Conservation (phyloP, 371 early-diverging fungal species). For the Mortierella sp. region DNA sequence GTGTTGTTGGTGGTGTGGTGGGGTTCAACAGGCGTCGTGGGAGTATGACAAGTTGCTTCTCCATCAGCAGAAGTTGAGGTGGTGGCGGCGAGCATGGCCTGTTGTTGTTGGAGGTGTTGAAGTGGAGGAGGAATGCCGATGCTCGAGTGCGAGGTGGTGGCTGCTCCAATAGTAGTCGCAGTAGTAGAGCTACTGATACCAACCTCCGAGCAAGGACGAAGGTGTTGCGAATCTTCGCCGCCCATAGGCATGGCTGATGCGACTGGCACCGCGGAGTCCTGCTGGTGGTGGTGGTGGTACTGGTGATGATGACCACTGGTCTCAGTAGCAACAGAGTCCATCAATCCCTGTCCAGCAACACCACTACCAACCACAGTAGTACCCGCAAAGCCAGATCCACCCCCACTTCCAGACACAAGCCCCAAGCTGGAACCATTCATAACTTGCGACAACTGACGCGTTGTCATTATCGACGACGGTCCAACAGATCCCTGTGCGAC, state of each 20-base stretch:
- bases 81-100: background rate
- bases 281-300: background rate
- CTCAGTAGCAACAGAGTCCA: slow-evolving; percentile 20
- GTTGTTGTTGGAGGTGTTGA: slow-evolving; percentile 10
- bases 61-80: background rate
- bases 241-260: background rate
- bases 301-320: background rate
- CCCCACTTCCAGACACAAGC: background rate
- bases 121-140: background rate
- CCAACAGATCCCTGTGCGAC: background rate
- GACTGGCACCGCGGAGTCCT: background rate
- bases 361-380: slow-evolving; percentile 19
- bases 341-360: slow-evolving; percentile 1
- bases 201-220: background rate
- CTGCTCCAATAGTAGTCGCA: slow-evolving; percentile 15
- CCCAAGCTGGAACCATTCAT: slow-evolving; percentile 31
- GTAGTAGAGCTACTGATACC: slow-evolving; percentile 26
- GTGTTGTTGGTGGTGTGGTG: background rate
- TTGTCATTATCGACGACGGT: background rate
- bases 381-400: background rate
- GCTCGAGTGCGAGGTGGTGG: slow-evolving; percentile 1
- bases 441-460: slow-evolving; percentile 34
- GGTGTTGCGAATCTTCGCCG: background rate
- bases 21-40: background rate
- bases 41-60: too few relatives aligned